phyloP scores from a whole-genome alignment of 352 stramenopile species.

The Globisporangium alternatum region DNA sequence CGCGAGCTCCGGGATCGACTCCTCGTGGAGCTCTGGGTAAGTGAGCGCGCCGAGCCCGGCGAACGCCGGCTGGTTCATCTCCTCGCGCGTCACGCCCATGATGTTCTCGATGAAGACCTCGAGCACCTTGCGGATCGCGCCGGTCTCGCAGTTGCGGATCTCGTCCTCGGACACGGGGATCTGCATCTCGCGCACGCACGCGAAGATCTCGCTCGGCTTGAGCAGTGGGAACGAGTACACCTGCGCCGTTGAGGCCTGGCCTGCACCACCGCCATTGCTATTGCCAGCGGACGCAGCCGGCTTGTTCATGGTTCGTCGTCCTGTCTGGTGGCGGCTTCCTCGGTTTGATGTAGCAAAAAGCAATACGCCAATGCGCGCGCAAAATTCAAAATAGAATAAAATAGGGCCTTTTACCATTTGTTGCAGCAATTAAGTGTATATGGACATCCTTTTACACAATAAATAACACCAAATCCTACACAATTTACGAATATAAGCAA shows the following conservation, averaged over 20 bases:
- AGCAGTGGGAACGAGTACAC: constrained; percentile 92
- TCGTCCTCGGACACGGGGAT: constrained; percentile 90
- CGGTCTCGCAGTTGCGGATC: constrained; percentile 67
- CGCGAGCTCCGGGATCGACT: constrained; percentile 90
- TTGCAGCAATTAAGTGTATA: no score
- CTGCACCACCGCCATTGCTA: neutral
- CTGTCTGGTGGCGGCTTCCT: neutral
- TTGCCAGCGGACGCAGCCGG: neutral
- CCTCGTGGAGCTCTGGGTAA: constrained; percentile 92
- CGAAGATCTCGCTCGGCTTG: constrained; percentile 92
- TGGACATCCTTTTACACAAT: no score
- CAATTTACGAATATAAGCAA: no score
- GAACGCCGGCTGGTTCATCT: constrained; percentile 91
- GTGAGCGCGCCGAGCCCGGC: constrained; percentile 70
- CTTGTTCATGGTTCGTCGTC: constrained; percentile 11
- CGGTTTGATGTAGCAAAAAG: neutral
- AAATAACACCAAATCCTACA: no score
- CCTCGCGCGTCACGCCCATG: constrained; percentile 88
- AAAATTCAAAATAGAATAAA: constrained; percentile 5
- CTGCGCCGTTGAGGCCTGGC: neutral
- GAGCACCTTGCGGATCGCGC: constrained; percentile 85
- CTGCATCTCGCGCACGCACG: constrained; percentile 89
- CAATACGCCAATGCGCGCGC: constrained; percentile 3
- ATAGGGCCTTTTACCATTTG: neutral
- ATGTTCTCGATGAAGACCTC: constrained; percentile 88